Percentiles rank a stretch among this genome's conserved stretches.
phyloP scores from a whole-genome alignment of 2,329 filamentous ascomycete species.

The Blastomyces emzantsi region DNA sequence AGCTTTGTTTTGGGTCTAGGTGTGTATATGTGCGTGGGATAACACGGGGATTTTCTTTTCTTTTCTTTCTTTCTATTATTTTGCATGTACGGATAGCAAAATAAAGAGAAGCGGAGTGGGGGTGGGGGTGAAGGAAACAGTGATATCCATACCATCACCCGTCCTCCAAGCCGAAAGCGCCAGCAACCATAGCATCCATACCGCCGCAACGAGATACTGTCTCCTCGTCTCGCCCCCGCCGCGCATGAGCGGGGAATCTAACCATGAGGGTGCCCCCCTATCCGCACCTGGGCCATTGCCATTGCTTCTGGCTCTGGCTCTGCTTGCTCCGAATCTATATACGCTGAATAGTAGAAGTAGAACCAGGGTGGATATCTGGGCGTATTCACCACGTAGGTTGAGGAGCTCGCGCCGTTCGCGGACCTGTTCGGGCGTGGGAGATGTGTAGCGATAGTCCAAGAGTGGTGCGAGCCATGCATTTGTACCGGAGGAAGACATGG shows the following conservation, averaged over 20 bases:
- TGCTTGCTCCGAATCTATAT: conserved; percentile 19
- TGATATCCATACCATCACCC: conserved; percentile 42
- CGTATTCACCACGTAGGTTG: conserved; percentile 47
- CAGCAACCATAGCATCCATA: conserved; percentile 47
- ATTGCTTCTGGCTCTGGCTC: background rate
- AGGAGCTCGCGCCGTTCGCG: conserved; percentile 44
- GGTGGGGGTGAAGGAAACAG: background rate
- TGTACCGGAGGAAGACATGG: background rate
- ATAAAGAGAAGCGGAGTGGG: background rate
- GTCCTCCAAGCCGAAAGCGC: conserved; percentile 43
- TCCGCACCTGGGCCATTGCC: conserved; percentile 12
- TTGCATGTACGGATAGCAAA: background rate
- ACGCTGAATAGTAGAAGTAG: conserved; percentile 35
- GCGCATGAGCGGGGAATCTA: conserved; percentile 35
- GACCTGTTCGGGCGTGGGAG: conserved; percentile 42
- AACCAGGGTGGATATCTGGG: conserved; percentile 46
- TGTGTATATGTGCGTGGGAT: no score
- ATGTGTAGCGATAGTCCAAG: conserved; percentile 46
- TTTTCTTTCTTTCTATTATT: background rate
- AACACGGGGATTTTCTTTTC: no score
- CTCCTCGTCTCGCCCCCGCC: conserved; percentile 43
- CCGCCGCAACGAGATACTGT: conserved; percentile 40
- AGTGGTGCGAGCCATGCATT: background rate
- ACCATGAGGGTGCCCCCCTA: conserved; percentile 26
- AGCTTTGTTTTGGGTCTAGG: background rate